Evolutionary conservation across 805 yeast species (phyloP).

Genomic region (Pichia thaimueangensis): DNA sequence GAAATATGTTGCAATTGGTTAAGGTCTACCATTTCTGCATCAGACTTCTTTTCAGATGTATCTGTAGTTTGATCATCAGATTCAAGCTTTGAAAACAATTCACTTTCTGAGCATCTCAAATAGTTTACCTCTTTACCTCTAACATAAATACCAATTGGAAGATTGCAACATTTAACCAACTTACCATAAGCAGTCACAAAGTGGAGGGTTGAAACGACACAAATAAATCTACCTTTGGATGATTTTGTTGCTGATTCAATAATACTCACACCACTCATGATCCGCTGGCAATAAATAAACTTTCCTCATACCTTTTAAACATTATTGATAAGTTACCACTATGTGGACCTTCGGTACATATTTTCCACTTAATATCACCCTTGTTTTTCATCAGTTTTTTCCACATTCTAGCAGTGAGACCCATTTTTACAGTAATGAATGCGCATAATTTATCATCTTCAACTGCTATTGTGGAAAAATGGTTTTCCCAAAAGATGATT

Average conservation of each 20-base stretch:
- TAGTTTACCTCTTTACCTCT: constrained; percentile 27
- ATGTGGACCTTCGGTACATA: constrained; percentile 64
- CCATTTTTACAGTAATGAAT: constrained; percentile 44
- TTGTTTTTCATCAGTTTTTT: constrained; percentile 20
- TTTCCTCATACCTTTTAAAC: constrained; percentile 40
- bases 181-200: constrained; percentile 38
- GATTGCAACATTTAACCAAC: constrained; percentile 23
- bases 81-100: not conserved
- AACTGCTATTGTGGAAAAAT: constrained; percentile 57
- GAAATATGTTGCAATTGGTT: constrained; percentile 18
- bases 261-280: constrained; percentile 60
- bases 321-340: constrained; percentile 41
- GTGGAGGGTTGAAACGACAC: constrained; percentile 50
- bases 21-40: not conserved
- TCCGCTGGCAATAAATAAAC: constrained; percentile 62
- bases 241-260: constrained; percentile 31
- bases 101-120: not conserved
- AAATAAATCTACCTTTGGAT: constrained; percentile 40
- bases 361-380: constrained; percentile 15
- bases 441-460: constrained; percentile 33
- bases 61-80: constrained; percentile 1
- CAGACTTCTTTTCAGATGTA: not conserved
- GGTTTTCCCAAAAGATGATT: constrained; percentile 58
- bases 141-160: constrained; percentile 31
- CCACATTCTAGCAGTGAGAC: constrained; percentile 41